Conservation (phyloP, 371 early-diverging fungal species). For the Chytridiales sp. region DNA sequence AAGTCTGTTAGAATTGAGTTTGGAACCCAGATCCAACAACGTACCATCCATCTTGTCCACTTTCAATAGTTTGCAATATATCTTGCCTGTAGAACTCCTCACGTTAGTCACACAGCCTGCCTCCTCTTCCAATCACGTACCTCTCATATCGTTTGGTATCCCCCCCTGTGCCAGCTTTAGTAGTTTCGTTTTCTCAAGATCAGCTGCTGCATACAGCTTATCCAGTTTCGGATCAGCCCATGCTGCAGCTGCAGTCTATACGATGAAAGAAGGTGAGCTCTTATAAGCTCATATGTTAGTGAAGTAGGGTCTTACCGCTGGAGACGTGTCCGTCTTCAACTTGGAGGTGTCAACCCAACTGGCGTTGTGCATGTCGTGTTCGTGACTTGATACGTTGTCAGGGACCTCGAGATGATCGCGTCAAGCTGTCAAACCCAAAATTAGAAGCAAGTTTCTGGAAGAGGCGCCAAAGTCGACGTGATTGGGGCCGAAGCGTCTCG, state of each 20-base stretch:
- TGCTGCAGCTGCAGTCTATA: slow-evolving; percentile 5
- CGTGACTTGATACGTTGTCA: too few relatives aligned
- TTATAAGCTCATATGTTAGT: too few relatives aligned
- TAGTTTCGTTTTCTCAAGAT: slow-evolving; percentile 40
- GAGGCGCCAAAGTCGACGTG: too few relatives aligned
- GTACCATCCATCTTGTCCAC: slow-evolving; percentile 34
- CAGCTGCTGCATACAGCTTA: slow-evolving; percentile 5
- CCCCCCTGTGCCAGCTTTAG: slow-evolving; percentile 30
- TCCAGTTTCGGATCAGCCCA: slow-evolving; percentile 26
- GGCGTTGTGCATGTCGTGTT: too few relatives aligned
- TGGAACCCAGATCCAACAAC: background rate
- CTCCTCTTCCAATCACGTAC: background rate
- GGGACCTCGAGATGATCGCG: too few relatives aligned
- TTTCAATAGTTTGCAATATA: slow-evolving; percentile 30
- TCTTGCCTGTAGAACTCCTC: slow-evolving; percentile 13
- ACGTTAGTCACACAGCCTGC: background rate
- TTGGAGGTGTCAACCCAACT: too few relatives aligned
- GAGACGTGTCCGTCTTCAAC: too few relatives aligned
- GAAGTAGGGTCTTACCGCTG: too few relatives aligned
- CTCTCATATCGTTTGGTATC: slow-evolving; percentile 33
- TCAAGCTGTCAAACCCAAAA: too few relatives aligned
- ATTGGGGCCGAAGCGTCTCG: too few relatives aligned
- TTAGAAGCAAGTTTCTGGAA: too few relatives aligned
- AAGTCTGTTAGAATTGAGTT: background rate
- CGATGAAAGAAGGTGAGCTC: too few relatives aligned